Conservation (phyloP, 2,329 filamentous ascomycete species). For the Trichoderma brevicompactum region DNA sequence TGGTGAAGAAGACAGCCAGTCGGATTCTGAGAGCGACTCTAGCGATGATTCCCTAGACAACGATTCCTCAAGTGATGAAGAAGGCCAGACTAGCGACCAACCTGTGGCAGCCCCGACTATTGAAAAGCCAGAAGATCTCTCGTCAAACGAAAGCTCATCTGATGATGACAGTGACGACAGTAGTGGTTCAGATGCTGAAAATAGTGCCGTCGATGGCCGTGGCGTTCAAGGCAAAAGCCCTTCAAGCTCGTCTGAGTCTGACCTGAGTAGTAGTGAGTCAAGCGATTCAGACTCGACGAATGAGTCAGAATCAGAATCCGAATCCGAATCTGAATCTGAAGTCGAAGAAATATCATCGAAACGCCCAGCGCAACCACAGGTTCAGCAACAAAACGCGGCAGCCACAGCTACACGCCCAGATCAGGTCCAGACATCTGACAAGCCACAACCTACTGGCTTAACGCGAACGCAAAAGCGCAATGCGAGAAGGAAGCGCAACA, state of each 20-base stretch:
- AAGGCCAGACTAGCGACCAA: background rate
- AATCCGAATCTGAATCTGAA: conserved; percentile 40
- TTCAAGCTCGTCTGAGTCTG: conserved; percentile 14
- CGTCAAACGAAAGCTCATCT: conserved; percentile 10
- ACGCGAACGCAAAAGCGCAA: conserved; percentile 57
- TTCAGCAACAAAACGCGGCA: background rate
- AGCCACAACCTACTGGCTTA: conserved; percentile 42
- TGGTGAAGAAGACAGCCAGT: background rate
- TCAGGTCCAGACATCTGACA: background rate
- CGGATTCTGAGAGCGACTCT: conserved; percentile 27
- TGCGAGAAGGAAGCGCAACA: conserved; percentile 50
- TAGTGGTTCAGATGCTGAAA: conserved; percentile 9
- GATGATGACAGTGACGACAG: conserved; percentile 28
- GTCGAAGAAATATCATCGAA: conserved; percentile 47
- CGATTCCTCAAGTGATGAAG: conserved; percentile 18
- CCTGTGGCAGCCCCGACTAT: background rate
- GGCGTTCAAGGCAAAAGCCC: background rate
- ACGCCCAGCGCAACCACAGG: background rate
- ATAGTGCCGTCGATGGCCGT: conserved; percentile 1
- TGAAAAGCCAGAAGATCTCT: background rate
- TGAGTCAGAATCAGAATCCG: conserved; percentile 36
- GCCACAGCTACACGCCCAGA: background rate
- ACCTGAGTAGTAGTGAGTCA: conserved; percentile 26
- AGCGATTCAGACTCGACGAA: conserved; percentile 34
- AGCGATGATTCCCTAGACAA: conserved; percentile 23